Evolutionary conservation across 257 asterid species (phyloP), one percentile per base, ranked within the genome.

Genomic region (Nicotiana paniculata): DNA sequence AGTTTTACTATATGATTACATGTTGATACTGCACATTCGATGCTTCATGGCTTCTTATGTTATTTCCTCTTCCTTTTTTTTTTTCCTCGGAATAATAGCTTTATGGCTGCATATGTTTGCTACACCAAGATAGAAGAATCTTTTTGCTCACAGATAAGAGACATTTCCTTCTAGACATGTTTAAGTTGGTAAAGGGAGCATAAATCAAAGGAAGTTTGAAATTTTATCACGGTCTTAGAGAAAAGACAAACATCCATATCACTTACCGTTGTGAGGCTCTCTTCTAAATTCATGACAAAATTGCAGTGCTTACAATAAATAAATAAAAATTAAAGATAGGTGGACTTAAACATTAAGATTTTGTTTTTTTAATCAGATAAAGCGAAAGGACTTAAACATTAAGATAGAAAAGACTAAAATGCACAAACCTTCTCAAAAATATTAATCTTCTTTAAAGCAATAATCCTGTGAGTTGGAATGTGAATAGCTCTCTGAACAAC

Each of bases 401-500:
- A 10, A n/a, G 24, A 69, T 69, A 4, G 48, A 76, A n/a, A 35
- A 81, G 3, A 26, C 68, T 33, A 5, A 55, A 21, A 77, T 35
- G 37, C 21, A 37, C 79, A 30, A 55, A 93, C 99, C 99, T 96
- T 96, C 86, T 96, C 98, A 77, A 94, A 96, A 79, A 96, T 96
- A 86, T 96, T 96, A 80, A 96, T 96, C 88, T 92, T 96, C 90
- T 96, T 96, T 84, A 96, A 91, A 88, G 98, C 99, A 89, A 96
- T 94, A 82, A 96, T 92, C 65, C 98, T 90, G 87, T 96, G 99
- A 87, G 90, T 92, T 8, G 99, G 99, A 62, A 96, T 91, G 75
- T 94, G 98, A 86, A 96, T 93, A 78, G 99, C 99, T 83, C 97
- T 92, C 91, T 94, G 99, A 79, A 96, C 99, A 83, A 96, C 93